Conservation (phyloP, 371 early-diverging fungal species). For the Capniomyces stellatus region DNA sequence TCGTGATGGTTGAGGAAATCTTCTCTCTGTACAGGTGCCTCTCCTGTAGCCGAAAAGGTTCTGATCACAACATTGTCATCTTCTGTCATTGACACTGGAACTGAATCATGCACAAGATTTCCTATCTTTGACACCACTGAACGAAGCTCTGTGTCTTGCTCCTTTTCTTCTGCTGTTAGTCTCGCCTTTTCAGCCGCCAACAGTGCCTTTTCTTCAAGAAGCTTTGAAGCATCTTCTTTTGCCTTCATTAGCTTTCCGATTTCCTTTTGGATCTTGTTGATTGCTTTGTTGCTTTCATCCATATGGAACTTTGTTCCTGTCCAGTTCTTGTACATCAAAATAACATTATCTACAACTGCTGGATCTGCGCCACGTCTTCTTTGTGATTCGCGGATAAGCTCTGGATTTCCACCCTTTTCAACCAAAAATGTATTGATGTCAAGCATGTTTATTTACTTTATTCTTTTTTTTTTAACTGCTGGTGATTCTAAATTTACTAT, state of each 20-base stretch:
- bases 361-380: conserved; percentile 69
- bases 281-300: conserved; percentile 75
- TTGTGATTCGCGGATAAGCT: conserved; percentile 82
- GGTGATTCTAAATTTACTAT: too few relatives aligned
- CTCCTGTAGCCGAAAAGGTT: conserved; percentile 47
- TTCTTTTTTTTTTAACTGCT: too few relatives aligned
- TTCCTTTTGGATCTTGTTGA: conserved; percentile 83
- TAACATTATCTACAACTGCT: conserved; percentile 80
- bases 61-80: conserved; percentile 71
- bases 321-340: conserved; percentile 84
- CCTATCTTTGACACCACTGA: conserved; percentile 65
- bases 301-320: conserved; percentile 62
- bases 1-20: conserved; percentile 82
- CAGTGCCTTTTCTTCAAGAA: conserved; percentile 52
- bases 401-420: conserved; percentile 92
- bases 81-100: conserved; percentile 80
- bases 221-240: conserved; percentile 70
- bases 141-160: conserved; percentile 45
- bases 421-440: conserved; percentile 82
- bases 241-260: conserved; percentile 81
- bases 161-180: conserved; percentile 48
- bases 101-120: conserved; percentile 90
- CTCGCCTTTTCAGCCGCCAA: conserved; percentile 51
- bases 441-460: conserved; percentile 49
- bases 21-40: conserved; percentile 43